Percentiles rank a stretch among this genome's conserved stretches.
phyloP scores from a whole-genome alignment of 1,284 basidiomycete species.

The Coniophora puteana region DNA sequence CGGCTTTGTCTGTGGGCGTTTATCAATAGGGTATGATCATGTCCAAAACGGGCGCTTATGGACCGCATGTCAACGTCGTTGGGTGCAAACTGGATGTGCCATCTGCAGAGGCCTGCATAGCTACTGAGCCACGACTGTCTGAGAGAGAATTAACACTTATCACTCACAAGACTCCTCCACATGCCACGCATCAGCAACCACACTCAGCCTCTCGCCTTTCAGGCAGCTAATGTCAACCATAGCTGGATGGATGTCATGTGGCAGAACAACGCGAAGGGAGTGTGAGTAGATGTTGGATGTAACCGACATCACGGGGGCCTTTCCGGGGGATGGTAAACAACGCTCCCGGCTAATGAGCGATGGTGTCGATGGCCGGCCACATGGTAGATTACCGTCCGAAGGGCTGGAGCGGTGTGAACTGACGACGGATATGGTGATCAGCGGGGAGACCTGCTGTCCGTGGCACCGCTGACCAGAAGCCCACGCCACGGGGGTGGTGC shows the following conservation, averaged over 20 bases:
- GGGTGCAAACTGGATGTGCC: constrained; percentile 46
- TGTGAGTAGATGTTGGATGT: constrained; percentile 32
- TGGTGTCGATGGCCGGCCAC: too few species aligned
- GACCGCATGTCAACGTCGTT: constrained; percentile 44
- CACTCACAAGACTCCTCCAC: constrained; percentile 48
- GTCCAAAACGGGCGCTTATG: constrained; percentile 43
- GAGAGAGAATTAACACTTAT: neutral
- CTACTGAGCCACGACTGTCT: too few species aligned
- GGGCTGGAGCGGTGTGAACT: too few species aligned
- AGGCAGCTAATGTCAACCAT: constrained; percentile 55
- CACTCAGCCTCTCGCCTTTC: constrained; percentile 45
- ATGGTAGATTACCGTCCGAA: too few species aligned
- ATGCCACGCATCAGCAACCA: constrained; percentile 58
- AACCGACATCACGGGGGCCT: constrained; percentile 37
- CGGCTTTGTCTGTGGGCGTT: too few species aligned
- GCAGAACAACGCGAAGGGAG: constrained; percentile 36
- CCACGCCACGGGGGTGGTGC: too few species aligned
- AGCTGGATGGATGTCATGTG: constrained; percentile 42
- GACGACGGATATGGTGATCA: too few species aligned
- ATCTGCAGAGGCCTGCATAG: constrained; percentile 53
- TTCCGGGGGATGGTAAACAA: constrained; percentile 32
- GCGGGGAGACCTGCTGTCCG: too few species aligned
- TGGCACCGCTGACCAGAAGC: too few species aligned
- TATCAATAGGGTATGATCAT: too few species aligned
- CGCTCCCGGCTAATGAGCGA: constrained; percentile 36